Base-by-base conservation (phyloP, 2,329 filamentous ascomycete species). In the Diaporthe aspalathi region DNA sequence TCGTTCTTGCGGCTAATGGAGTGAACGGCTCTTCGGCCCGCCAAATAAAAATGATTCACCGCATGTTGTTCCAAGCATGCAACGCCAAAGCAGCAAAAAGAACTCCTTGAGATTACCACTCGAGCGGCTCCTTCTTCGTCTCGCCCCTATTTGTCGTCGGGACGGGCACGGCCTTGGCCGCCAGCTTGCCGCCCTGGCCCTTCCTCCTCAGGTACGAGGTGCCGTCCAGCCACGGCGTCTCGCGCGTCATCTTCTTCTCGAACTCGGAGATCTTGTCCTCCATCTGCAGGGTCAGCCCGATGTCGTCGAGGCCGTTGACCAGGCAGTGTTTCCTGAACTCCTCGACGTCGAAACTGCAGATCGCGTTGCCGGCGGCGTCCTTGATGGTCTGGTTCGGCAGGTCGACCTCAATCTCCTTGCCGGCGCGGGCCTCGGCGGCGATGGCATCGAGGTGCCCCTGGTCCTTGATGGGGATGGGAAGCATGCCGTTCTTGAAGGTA, bases 401-500 rank as follows among this genome's bases (percentile, higher is more conserved):
- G 79, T 98, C 95, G 73, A 98, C 88, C 83, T 98, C 95, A 74
- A 98, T 85, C 81, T 98, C 95, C 71, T 88, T 88, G 70, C 94
- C 94, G 4, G 93, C 92, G 47, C 87, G 87, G 43, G 95, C 95
- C 82, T 97, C 93, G 32, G 86, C 89, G 47, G 93, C 91, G 74
- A 98, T 91, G 73, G 86, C 87, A 53, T 92, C 87, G 5, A 98
- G 84, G 40, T 89, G 86, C 1, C 83, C 85, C 75, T 90, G 83
- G 80, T 95, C 90, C 40, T 87, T 84, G 79, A 98, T 92, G 72
- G 87, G 84, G 73, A 98, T 90, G 60, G 95, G 95, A 74, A 98
- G 86, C 96, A 98, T 98, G 85, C 95, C 95, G 85, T 99, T 99
- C 89, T 99, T 98, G 89, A 98, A 98, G n/a, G 93, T 96, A 87